Evolutionary conservation across 352 stramenopile genomes (phyloP).

Genomic region (Globisporangium spinosum): DNA sequence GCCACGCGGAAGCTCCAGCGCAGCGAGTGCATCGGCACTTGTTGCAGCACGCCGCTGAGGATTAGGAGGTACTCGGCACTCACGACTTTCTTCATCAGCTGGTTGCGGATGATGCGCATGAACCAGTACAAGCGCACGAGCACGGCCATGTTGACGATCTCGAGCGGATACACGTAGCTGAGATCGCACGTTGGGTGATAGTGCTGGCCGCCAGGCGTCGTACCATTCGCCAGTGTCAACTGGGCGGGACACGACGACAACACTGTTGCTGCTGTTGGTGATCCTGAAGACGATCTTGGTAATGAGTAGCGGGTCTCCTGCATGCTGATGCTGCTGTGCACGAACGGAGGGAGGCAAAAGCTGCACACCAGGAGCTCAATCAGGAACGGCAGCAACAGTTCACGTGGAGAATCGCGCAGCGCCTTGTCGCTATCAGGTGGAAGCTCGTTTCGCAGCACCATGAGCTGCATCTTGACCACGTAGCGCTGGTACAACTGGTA

Average conservation of each 20-base stretch:
- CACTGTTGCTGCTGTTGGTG: not conserved
- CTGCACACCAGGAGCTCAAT: conserved; percentile 39
- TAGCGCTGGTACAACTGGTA: conserved; percentile 48
- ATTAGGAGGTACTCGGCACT: conserved; percentile 27
- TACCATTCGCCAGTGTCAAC: conserved; percentile 12
- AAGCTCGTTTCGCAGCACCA: conserved; percentile 49
- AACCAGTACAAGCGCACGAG: conserved; percentile 61
- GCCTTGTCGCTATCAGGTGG: conserved; percentile 18
- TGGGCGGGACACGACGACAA: conserved; percentile 21
- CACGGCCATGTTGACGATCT: conserved; percentile 62
- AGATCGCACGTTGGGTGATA: conserved; percentile 30
- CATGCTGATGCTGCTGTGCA: conserved; percentile 41
- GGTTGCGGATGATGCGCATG: conserved; percentile 48
- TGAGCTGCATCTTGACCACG: conserved; percentile 47
- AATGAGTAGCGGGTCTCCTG: conserved; percentile 46
- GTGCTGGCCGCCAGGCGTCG: not conserved
- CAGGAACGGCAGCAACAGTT: conserved; percentile 42
- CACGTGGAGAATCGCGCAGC: conserved; percentile 19
- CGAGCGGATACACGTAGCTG: conserved; percentile 49
- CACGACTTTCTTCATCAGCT: conserved; percentile 36
- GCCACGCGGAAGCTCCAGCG: conserved; percentile 56
- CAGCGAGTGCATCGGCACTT: conserved; percentile 41
- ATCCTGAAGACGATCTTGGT: conserved; percentile 9
- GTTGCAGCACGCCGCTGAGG: conserved; percentile 22
- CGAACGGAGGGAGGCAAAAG: conserved; percentile 43